Conservation (phyloP, 306 rosid species). For the Dalbergia cochinchinensis region DNA sequence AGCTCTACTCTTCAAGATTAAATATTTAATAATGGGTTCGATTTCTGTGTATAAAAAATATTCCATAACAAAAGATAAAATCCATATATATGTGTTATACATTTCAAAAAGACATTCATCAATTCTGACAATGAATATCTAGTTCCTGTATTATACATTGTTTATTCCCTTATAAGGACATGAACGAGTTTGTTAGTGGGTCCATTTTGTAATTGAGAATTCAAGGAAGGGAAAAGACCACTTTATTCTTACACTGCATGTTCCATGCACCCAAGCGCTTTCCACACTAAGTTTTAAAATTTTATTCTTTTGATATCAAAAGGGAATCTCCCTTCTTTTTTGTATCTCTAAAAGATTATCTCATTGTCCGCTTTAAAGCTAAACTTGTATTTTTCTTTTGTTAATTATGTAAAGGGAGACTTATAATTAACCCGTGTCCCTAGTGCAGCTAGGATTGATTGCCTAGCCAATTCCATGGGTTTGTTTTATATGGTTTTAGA, state of each 20-base stretch:
- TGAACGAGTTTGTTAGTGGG: slow-evolving; percentile 8
- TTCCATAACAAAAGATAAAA: too few species aligned
- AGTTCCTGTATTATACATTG: too few species aligned
- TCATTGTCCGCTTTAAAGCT: background rate
- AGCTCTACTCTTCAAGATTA: too few species aligned
- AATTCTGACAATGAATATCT: too few species aligned
- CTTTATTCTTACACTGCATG: slow-evolving; percentile 43
- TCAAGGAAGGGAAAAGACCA: slow-evolving; percentile 41
- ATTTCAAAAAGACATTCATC: too few species aligned
- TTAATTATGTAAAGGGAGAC: slow-evolving; percentile 35
- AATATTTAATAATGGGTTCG: too few species aligned
- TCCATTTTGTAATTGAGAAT: slow-evolving; percentile 39
- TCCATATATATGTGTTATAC: too few species aligned
- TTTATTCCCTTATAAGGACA: background rate
- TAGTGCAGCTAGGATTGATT: slow-evolving; percentile 33
- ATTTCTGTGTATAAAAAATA: too few species aligned
- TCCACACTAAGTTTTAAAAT: slow-evolving; percentile 5
- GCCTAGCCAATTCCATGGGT: slow-evolving; percentile 23
- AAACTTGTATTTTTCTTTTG: slow-evolving; percentile 9
- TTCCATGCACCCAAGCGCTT: slow-evolving; percentile 32
- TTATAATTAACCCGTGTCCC: slow-evolving; percentile 9
- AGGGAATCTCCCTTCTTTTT: slow-evolving; percentile 49
- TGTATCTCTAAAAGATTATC: slow-evolving; percentile 18
- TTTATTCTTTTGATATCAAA: slow-evolving; percentile 40
- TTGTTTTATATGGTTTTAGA: slow-evolving; percentile 32